Evolutionary conservation across 306 rosid genomes (phyloP), one percentile per base, ranked within the genome.

Genomic region (Quercus aquifolioides): DNA sequence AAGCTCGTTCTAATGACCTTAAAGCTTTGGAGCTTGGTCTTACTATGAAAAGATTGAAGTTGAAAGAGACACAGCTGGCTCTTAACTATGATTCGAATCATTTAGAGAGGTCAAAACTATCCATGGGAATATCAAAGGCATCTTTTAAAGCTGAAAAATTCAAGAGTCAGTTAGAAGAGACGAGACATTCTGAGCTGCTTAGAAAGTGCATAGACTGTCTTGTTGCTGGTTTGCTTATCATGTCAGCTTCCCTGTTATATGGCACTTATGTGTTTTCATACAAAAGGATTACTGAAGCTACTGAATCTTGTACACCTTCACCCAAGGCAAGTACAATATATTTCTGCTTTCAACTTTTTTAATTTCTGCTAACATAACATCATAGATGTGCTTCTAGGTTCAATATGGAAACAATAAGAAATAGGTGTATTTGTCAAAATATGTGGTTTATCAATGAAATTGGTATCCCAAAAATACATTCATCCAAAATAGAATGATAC

Each of bases 171-270:
- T 43, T 90, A 83, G 98, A 91, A 89, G 98, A 95, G 60, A 77
- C 41, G 1, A 85, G 91, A 82, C 57, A 92, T n/a, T 76, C 85
- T 31, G 99, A 95, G 74, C 96, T 95, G 56, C 88, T 79, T 51
- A 89, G 62, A 81, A 92, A 75, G 86, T 91, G 96, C 82, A 78
- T 87, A 4, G 98, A 95, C 85, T 91, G 94, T 73, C 97, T 95
- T 65, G 94, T 93, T 76, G 83, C 93, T 19, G 94, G 99, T 88
- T 80, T 93, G 78, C 35, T 95, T 74, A 64, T 95, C 81, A 95
- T 93, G 98, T 85, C 88, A 20, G 64, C 60, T 58, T 85, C 90
- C 80, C 88, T 93, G 74, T 18, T 76, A 6, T 95, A 95, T 58
- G 93, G 92, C 52, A 82, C 92, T 35, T 95, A 91, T 82, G 87